Base-by-base conservation (phyloP, 164 flowering plant species). In the Kingdonia uniflora region DNA sequence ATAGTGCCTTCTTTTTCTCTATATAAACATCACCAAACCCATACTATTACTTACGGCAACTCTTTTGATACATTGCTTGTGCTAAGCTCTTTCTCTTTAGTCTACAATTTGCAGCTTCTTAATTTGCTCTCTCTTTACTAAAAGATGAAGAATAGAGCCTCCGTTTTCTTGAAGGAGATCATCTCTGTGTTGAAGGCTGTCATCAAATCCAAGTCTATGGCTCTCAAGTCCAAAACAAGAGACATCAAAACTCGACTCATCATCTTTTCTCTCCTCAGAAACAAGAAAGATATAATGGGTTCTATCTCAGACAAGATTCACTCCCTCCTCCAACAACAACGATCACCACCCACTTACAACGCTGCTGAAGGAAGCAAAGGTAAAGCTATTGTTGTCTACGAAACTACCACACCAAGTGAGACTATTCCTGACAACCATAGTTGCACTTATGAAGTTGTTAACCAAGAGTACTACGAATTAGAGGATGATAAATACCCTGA, bases 111-210 rank as follows among this genome's bases (percentile, higher is more conserved):
- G 8, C 4, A 29, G 35, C 4, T 29, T 29, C 35, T n/a, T 3
- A 29, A 29, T 29, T 29, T 8, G 35, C n/a, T n/a, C n/a, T n/a
- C n/a, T n/a, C n/a, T n/a, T n/a, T n/a, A n/a, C n/a, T n/a, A n/a
- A n/a, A 62, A 61, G 50, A 79, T 81, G 87, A 81, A 71, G 84
- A 76, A 59, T 71, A 63, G 29, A 42, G 76, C 74, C 1, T 66
- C 74, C 16, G 54, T 51, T 6, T 61, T 78, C 55, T 22, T 83
- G 58, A 83, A 76, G 62, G 61, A 73, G 55, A 59, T 80, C 4
- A 25, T 76, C 16, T 38, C 65, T 11, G 64, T 65, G 11, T 17
- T 79, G 56, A 62, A 56, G 0, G 26, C 75, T 8, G 57, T 76
- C 46, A 72, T 76, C 0, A 78, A 74, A 60, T 64, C 80, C 16